Evolutionary conservation across 2,329 filamentous ascomycete genomes (phyloP).

Genomic region (Xylariaceae sp.): DNA sequence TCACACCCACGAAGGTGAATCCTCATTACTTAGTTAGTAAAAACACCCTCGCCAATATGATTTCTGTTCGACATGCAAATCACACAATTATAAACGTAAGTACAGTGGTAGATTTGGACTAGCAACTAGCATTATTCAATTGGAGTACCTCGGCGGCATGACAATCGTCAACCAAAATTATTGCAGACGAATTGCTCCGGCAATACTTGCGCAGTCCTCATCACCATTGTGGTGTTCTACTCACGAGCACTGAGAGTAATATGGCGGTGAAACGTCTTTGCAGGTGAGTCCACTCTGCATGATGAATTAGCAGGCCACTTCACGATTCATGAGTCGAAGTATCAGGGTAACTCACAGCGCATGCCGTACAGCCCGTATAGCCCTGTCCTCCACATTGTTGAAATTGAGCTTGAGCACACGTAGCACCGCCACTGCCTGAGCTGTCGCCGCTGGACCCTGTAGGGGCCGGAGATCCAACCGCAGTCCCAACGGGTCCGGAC

Average conservation of each 20-base stretch:
- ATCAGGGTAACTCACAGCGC: slow-evolving; percentile 35
- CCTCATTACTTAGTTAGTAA: too few relatives aligned
- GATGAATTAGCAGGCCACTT: slow-evolving; percentile 3
- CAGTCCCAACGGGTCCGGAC: slow-evolving; percentile 28
- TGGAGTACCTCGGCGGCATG: not conserved
- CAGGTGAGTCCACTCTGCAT: slow-evolving; percentile 34
- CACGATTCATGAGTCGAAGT: not conserved
- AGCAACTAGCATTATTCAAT: not conserved
- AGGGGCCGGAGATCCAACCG: slow-evolving; percentile 13
- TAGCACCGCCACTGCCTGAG: slow-evolving; percentile 17
- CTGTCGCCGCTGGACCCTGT: slow-evolving; percentile 3
- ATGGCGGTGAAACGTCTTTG: slow-evolving; percentile 36
- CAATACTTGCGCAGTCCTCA: not conserved
- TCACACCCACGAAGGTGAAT: too few relatives aligned
- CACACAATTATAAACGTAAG: slow-evolving; percentile 35
- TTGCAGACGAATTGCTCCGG: not conserved
- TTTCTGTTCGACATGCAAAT: slow-evolving; percentile 12
- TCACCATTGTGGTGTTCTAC: not conserved
- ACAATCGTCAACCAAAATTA: not conserved
- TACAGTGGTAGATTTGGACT: slow-evolving; percentile 22
- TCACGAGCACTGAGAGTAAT: slow-evolving; percentile 39
- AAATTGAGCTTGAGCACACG: slow-evolving; percentile 35
- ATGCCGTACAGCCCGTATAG: slow-evolving; percentile 41
- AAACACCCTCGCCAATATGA: slow-evolving; percentile 15
- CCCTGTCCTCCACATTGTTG: slow-evolving; percentile 41